A percentile compares a stretch with the other conserved stretches of the same genome.
Evolutionary conservation across 2,329 filamentous ascomycete genomes (phyloP).

Genomic region (Balansia obtecta): DNA sequence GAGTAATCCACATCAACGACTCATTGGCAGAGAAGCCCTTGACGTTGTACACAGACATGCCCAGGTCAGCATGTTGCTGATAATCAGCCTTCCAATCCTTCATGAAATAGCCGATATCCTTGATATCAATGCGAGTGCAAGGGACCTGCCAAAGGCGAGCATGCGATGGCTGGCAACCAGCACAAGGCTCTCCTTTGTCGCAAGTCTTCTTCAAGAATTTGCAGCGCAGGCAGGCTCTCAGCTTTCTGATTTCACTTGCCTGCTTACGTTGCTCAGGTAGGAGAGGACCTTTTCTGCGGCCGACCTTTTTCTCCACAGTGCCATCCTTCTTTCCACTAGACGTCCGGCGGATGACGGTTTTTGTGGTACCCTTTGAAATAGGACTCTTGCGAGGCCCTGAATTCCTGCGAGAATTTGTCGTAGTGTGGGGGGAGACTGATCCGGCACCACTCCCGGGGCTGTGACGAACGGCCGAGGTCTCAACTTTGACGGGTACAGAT

Average conservation of each 20-base stretch:
- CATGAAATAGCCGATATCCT: slow-evolving; percentile 97
- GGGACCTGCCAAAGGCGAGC: slow-evolving; percentile 94
- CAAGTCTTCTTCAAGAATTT: slow-evolving; percentile 99
- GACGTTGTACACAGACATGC: slow-evolving; percentile 88
- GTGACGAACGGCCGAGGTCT: slow-evolving; percentile 38
- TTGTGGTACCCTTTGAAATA: slow-evolving; percentile 63
- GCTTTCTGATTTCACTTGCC: slow-evolving; percentile 90
- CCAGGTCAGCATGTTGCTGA: slow-evolving; percentile 75
- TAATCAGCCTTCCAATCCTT: slow-evolving; percentile 99
- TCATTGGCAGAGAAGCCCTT: slow-evolving; percentile 66
- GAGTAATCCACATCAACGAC: slow-evolving; percentile 77
- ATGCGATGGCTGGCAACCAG: slow-evolving; percentile 89
- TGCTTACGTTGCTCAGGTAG: slow-evolving; percentile 91
- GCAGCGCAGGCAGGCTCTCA: slow-evolving; percentile 86
- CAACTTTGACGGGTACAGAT: slow-evolving; percentile 56
- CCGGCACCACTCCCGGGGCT: slow-evolving; percentile 49
- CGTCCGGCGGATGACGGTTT: slow-evolving; percentile 71
- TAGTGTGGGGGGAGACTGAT: slow-evolving; percentile 48
- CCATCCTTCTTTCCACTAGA: slow-evolving; percentile 69
- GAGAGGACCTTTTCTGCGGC: slow-evolving; percentile 77
- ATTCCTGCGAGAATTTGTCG: slow-evolving; percentile 49
- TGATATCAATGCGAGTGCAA: slow-evolving; percentile 96
- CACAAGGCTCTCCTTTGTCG: slow-evolving; percentile 93
- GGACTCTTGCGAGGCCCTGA: slow-evolving; percentile 65
- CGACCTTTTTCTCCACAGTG: slow-evolving; percentile 78